Evolutionary conservation across 139 green algal genomes (phyloP).

Genomic region (Chlorella sorokiniana): DNA sequence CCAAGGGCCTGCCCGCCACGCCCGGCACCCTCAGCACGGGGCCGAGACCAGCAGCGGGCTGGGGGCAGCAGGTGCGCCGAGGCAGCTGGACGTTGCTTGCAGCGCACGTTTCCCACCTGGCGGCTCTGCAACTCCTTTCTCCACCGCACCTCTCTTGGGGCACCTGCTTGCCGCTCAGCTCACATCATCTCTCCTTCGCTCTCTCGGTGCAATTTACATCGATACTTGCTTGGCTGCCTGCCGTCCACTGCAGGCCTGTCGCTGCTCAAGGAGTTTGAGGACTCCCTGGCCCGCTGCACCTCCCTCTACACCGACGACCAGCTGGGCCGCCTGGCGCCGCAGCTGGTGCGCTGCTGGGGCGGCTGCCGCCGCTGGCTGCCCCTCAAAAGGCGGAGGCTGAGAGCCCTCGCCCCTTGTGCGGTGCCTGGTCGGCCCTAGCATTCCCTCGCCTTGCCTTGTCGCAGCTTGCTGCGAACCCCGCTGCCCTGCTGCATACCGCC

Average conservation of each 20-base stretch:
- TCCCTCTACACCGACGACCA: constrained; percentile 86
- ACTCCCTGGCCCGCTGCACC: constrained; percentile 68
- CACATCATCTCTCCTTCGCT: not conserved
- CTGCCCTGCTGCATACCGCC: no score
- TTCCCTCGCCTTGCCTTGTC: no score
- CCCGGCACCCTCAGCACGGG: constrained; percentile 18
- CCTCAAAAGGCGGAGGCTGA: no score
- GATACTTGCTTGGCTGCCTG: no score
- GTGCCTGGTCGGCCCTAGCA: no score
- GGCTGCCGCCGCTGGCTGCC: no score
- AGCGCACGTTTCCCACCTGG: not conserved
- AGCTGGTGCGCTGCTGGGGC: constrained; percentile 40
- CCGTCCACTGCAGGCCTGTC: constrained; percentile 48
- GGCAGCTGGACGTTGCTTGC: rapidly evolving
- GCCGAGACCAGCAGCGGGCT: constrained; percentile 6
- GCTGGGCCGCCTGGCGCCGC: constrained; percentile 49
- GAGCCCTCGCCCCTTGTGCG: no score
- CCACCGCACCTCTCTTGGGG: no score
- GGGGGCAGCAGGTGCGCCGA: not conserved
- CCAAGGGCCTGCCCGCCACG: constrained; percentile 21
- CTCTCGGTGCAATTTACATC: no score
- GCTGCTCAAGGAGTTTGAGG: constrained; percentile 85
- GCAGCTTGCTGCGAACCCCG: no score
- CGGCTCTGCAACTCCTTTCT: no score
- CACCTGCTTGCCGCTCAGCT: no score